A percentile compares a stretch with the other conserved stretches of the same genome.
These are phyloP conservation scores for Agapanthus africanus DNA, from an alignment of 106 monocot species.

Conservation along the genomic window DNA sequence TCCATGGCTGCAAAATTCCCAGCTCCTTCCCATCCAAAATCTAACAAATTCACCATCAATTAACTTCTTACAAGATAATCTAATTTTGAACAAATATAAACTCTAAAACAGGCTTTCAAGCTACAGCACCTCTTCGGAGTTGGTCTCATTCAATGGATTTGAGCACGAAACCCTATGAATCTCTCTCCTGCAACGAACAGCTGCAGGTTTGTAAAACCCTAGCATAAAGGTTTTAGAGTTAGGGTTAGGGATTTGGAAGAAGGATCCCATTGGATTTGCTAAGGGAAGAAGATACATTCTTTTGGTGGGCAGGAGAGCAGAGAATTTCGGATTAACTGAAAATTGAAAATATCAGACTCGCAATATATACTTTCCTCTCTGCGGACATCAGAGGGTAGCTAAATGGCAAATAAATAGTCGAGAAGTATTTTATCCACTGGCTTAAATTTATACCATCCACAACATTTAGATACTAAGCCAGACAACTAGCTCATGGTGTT, in stretches of 20 bases:
- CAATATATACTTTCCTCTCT: too few species aligned
- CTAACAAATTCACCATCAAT: not conserved
- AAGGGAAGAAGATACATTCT: constrained; percentile 11
- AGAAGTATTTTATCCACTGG: too few species aligned
- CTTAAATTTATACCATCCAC: too few species aligned
- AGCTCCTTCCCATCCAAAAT: constrained; percentile 5
- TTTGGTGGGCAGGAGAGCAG: not conserved
- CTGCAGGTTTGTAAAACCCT: not conserved
- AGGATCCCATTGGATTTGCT: constrained; percentile 1
- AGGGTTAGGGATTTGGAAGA: not conserved
- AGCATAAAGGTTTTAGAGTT: not conserved
- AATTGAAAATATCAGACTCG: too few species aligned
- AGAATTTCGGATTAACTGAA: not conserved
- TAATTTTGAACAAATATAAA: not conserved
- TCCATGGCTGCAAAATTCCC: constrained; percentile 16
- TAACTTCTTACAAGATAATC: too few species aligned
- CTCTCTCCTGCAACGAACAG: not conserved
- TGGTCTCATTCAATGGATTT: constrained; percentile 1
- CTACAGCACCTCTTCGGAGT: constrained; percentile 3
- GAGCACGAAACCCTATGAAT: constrained; percentile 9
- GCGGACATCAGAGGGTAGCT: too few species aligned
- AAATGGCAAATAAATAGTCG: too few species aligned
- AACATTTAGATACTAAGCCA: too few species aligned
- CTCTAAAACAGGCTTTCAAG: not conserved
- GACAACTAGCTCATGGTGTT: too few species aligned